Conservation (phyloP, 2,329 filamentous ascomycete species). For the Aspergillus piperis region DNA sequence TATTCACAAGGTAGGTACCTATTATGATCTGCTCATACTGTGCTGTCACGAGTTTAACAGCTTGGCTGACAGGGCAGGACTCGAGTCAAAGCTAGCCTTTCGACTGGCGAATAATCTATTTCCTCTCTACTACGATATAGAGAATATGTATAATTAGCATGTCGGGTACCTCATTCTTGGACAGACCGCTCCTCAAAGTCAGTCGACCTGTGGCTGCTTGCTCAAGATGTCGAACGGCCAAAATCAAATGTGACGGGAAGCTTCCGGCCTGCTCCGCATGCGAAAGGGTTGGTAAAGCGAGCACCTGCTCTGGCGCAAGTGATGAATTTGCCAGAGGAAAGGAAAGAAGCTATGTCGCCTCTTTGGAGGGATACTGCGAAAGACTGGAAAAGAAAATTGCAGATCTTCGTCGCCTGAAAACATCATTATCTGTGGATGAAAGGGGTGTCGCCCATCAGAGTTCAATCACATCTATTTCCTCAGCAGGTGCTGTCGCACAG, state of each 20-base stretch:
- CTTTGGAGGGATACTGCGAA: constrained; percentile 87
- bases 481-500: constrained; percentile 30
- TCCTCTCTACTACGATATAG: neutral
- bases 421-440: constrained; percentile 27
- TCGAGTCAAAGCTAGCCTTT: neutral
- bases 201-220: constrained; percentile 79
- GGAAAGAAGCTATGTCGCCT: constrained; percentile 94
- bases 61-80: neutral
- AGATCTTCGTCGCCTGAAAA: constrained; percentile 42
- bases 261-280: constrained; percentile 93
- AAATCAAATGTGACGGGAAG: constrained; percentile 98
- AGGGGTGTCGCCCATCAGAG: constrained; percentile 33
- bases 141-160: constrained; percentile 31
- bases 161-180: constrained; percentile 40
- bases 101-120: neutral
- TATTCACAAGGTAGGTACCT: neutral
- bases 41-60: neutral
- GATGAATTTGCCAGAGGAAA: constrained; percentile 96
- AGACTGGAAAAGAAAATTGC: constrained; percentile 76
- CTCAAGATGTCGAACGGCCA: constrained; percentile 81
- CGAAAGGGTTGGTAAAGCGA: constrained; percentile 82
- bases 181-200: constrained; percentile 54
- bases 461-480: constrained; percentile 39
- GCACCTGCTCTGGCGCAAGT: constrained; percentile 89
- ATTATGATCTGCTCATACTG: neutral